A percentile compares a stretch with the other conserved stretches of the same genome.
These are phyloP conservation scores for Citrus australasica DNA, from an alignment of 345 rosid genomes.

Conservation along the genomic window DNA sequence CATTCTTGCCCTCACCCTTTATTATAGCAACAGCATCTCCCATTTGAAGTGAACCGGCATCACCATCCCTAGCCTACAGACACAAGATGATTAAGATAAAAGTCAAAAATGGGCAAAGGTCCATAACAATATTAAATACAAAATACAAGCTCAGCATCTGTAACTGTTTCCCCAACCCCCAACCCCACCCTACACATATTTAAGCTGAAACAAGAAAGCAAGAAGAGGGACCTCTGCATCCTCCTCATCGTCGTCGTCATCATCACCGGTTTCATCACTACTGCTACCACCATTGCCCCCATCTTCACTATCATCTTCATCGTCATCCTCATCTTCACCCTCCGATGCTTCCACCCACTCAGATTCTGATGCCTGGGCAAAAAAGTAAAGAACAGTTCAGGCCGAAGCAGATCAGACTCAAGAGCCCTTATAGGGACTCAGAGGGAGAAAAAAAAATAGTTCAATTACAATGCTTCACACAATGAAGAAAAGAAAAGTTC, in stretches of 20 bases:
- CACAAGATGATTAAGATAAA: conserved; percentile 2
- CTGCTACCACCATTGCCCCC: conserved; percentile 49
- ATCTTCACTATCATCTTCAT: conserved; percentile 50
- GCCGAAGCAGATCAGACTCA: conserved; percentile 13
- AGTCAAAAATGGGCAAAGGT: conserved; percentile 1
- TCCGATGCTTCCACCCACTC: conserved; percentile 93
- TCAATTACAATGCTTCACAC: background rate
- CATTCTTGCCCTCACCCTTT: conserved; percentile 70
- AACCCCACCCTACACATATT: background rate
- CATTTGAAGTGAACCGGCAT: conserved; percentile 45
- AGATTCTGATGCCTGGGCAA: conserved; percentile 71
- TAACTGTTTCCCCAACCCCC: background rate
- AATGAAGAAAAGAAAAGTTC: background rate
- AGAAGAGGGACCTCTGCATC: conserved; percentile 37
- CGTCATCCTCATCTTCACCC: conserved; percentile 80
- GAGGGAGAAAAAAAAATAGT: background rate
- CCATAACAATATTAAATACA: conserved; percentile 1
- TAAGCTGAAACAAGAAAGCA: conserved; percentile 15
- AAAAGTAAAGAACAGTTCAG: background rate
- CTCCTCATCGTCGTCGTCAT: conserved; percentile 25
- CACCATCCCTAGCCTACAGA: conserved; percentile 38
- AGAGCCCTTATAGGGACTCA: background rate
- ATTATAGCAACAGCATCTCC: conserved; percentile 90
- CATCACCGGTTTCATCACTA: conserved; percentile 53
- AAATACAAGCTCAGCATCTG: background rate